Percentiles rank a stretch among this genome's conserved stretches.
Conservation (phyloP, 192 early-diverging fungal genomes). For the Pilaira anomala region DNA sequence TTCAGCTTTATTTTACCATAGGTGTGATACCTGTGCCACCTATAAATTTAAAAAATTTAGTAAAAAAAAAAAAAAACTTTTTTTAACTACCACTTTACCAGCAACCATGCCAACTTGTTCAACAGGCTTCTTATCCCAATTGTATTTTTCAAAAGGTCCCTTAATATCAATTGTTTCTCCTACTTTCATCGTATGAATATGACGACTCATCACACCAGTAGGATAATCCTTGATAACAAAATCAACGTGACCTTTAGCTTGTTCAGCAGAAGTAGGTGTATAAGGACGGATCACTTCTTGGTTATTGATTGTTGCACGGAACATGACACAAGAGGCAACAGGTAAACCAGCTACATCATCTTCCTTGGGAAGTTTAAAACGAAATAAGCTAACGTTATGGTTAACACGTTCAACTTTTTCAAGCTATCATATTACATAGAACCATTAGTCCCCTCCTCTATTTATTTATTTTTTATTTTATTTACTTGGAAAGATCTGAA, state of each 20-base stretch:
- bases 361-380: slow-evolving; percentile 64
- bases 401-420: slow-evolving; percentile 55
- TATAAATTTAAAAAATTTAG: background rate
- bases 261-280: slow-evolving; percentile 59
- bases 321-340: slow-evolving; percentile 77
- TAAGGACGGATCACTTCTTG: slow-evolving; percentile 72
- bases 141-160: slow-evolving; percentile 69
- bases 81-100: slow-evolving; percentile 18
- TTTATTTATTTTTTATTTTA: no score
- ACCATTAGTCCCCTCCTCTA: no score
- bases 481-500: no score
- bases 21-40: slow-evolving; percentile 79
- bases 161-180: slow-evolving; percentile 77
- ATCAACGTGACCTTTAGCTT: slow-evolving; percentile 58
- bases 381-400: slow-evolving; percentile 64
- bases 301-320: slow-evolving; percentile 66
- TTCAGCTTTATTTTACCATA: slow-evolving; percentile 34
- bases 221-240: slow-evolving; percentile 72
- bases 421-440: no score
- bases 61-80: no score
- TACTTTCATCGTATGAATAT: slow-evolving; percentile 58
- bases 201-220: slow-evolving; percentile 53
- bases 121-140: slow-evolving; percentile 59
- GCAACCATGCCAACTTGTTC: slow-evolving; percentile 67
- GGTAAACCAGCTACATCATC: slow-evolving; percentile 66